Evolutionary conservation across 2,329 filamentous ascomycete genomes (phyloP), one percentile per base, ranked within the genome.

Genomic region (Alternaria tenuissima): DNA sequence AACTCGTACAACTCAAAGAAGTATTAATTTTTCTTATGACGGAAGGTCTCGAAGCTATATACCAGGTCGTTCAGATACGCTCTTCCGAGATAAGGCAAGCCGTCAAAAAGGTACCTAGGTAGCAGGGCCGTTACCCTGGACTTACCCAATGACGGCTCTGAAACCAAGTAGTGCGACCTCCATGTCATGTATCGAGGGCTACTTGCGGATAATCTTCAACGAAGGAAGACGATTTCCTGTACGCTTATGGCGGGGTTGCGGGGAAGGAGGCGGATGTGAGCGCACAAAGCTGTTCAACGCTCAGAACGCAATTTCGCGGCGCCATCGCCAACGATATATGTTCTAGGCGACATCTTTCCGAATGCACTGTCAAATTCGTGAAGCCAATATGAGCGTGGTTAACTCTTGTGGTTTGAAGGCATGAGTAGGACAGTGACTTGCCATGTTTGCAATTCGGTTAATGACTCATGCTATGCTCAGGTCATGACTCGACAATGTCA

Each of bases 41-140:
- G 28, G 38, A 38, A 28, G 11, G 20, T n/a, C 32, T 41, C 9
- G 22, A n/a, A 38, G n/a, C 57, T 67, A 69, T 61, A 69, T 67
- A 67, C 49, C 12, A 48, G 30, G 20, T n/a, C 20, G 1, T 38
- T 32, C 18, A 48, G 30, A 32, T 22, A 20, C 44, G 34, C 34
- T 30, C 38, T 34, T 56, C 47, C 54, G 61, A 52, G 24, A 41
- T 61, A 55, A 52, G 34, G 16, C 52, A 34, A 44, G n/a, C 24
- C 41, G 43, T 32, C 32, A 20, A 18, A 16, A 9, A 39, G 39
- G n/a, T 39, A 39, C 36, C 36, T 20, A 39, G 36, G 54, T 61
- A 52, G 43, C 62, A 52, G 58, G 60, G 59, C 59, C 38, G 18
- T 43, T 54, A 1, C 38, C 12, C 11, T 38, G 34, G 7, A 16